These are phyloP conservation scores for Aechmea fasciata DNA, from an alignment of 176 grass and related monocot species.

Conservation along the genomic window DNA sequence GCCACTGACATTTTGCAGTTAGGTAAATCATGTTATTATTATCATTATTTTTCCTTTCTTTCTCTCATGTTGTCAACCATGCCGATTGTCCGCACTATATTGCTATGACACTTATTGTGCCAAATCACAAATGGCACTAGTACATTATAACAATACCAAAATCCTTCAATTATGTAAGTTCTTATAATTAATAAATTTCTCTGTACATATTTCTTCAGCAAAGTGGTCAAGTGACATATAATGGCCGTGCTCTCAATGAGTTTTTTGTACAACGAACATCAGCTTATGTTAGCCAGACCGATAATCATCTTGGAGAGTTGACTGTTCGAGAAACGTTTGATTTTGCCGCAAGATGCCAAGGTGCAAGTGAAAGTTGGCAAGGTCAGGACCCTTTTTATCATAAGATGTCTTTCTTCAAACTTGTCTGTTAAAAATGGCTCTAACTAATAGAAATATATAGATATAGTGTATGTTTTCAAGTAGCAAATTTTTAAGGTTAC, in stretches of 20 bases:
- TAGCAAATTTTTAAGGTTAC: neutral
- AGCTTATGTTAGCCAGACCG: constrained; percentile 76
- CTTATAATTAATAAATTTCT: neutral
- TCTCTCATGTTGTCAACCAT: too few relatives aligned
- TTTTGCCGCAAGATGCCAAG: constrained; percentile 67
- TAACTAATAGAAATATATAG: too few relatives aligned
- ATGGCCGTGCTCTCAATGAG: constrained; percentile 35
- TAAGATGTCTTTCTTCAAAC: neutral
- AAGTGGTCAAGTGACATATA: constrained; percentile 52
- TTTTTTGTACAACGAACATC: constrained; percentile 64
- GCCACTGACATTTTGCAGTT: too few relatives aligned
- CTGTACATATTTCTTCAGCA: constrained; percentile 21
- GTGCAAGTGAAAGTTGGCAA: constrained; percentile 52
- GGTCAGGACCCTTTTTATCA: constrained; percentile 25
- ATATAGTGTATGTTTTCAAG: too few relatives aligned
- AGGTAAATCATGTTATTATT: neutral
- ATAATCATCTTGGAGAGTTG: constrained; percentile 64
- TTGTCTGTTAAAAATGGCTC: neutral
- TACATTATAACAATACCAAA: neutral
- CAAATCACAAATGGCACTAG: neutral
- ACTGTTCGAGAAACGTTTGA: constrained; percentile 66
- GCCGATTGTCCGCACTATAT: too few relatives aligned
- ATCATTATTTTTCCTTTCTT: neutral
- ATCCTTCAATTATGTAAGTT: neutral
- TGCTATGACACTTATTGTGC: too few relatives aligned